Conservation (phyloP, 176 grass and related monocot genomes). For the Stipa capillata region DNA sequence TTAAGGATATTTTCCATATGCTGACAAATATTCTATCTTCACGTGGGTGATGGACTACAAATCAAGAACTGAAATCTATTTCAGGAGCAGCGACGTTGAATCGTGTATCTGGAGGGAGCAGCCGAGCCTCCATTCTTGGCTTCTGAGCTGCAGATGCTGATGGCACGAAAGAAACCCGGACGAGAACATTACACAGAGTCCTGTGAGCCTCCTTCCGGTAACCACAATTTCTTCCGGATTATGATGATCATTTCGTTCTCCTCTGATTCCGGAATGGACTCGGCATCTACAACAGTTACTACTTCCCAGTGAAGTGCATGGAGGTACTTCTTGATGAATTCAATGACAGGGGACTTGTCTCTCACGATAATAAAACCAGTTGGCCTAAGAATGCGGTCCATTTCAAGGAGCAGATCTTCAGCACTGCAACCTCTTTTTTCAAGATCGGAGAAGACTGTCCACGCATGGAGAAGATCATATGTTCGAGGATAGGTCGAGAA, state of each 20-base stretch:
- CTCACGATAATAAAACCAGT: slow-evolving; percentile 84
- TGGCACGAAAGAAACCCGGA: slow-evolving; percentile 9
- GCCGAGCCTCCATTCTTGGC: slow-evolving; percentile 27
- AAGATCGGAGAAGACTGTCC: slow-evolving; percentile 88
- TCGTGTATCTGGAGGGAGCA: slow-evolving; percentile 17
- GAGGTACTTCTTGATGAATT: slow-evolving; percentile 82
- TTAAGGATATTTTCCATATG: slow-evolving; percentile 28
- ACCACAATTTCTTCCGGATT: slow-evolving; percentile 80
- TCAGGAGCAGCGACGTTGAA: not conserved
- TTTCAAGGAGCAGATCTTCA: slow-evolving; percentile 94
- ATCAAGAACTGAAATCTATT: slow-evolving; percentile 20
- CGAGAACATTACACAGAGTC: slow-evolving; percentile 31
- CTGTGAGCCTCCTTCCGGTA: slow-evolving; percentile 31
- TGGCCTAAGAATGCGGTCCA: slow-evolving; percentile 81
- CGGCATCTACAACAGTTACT: slow-evolving; percentile 52
- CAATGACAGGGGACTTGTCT: slow-evolving; percentile 60
- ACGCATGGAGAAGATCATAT: slow-evolving; percentile 95
- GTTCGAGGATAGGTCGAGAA: slow-evolving; percentile 98
- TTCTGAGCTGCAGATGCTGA: slow-evolving; percentile 33
- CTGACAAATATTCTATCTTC: slow-evolving; percentile 40
- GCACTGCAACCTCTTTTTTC: slow-evolving; percentile 93
- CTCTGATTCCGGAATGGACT: slow-evolving; percentile 58
- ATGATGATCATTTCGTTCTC: slow-evolving; percentile 71
- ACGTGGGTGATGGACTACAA: slow-evolving; percentile 9
- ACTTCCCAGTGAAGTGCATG: slow-evolving; percentile 71